phyloP scores from a whole-genome alignment of 2,329 filamentous ascomycete species.

The Ceratocystis ficicola region DNA sequence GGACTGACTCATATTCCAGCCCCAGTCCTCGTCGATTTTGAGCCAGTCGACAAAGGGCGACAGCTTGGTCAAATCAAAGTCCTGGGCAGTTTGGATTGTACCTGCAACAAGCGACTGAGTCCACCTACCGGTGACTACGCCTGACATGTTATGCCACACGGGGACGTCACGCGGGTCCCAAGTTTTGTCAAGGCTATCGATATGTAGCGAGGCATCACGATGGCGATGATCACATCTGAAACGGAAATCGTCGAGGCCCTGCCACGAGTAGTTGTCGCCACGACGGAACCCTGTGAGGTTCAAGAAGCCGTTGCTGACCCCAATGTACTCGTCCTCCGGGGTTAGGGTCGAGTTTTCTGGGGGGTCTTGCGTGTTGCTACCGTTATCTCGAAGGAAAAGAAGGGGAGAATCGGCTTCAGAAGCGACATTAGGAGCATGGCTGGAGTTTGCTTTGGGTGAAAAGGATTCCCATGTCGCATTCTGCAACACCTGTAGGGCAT shows the following conservation, averaged over 20 bases:
- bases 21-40: constrained; percentile 47
- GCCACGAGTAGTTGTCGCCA: constrained; percentile 67
- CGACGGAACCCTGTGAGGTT: constrained; percentile 68
- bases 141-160: constrained; percentile 69
- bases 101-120: constrained; percentile 38
- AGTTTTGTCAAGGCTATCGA: constrained; percentile 29
- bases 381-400: constrained; percentile 23
- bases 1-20: constrained; percentile 65
- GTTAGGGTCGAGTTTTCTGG: constrained; percentile 11
- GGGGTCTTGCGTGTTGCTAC: constrained; percentile 5
- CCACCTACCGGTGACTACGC: constrained; percentile 67
- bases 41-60: constrained; percentile 56
- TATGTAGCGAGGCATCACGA: constrained; percentile 36
- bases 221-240: constrained; percentile 34
- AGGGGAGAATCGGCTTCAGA: constrained; percentile 21
- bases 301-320: constrained; percentile 35
- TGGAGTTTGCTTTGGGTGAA: constrained; percentile 30
- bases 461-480: constrained; percentile 50
- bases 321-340: constrained; percentile 19
- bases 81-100: constrained; percentile 38
- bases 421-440: background rate
- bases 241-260: constrained; percentile 50
- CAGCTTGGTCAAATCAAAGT: constrained; percentile 53
- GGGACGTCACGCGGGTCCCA: constrained; percentile 33
- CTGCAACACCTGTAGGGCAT: constrained; percentile 43